Evolutionary conservation across 768 basidiomycete genomes (phyloP), one percentile per base, ranked within the genome.

Genomic region (Pleurotus cornucopiae): DNA sequence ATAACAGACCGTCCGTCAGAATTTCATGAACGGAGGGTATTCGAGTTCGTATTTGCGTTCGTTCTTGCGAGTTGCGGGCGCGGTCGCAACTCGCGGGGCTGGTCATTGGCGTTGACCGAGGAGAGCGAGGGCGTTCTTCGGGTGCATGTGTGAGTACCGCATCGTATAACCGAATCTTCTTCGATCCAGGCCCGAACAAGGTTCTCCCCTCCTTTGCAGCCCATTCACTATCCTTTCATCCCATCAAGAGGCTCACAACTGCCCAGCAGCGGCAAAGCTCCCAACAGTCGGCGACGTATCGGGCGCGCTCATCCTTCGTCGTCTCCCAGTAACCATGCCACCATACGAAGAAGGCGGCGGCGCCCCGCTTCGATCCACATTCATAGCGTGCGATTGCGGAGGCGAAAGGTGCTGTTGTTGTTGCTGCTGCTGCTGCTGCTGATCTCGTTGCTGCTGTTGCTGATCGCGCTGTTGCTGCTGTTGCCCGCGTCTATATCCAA

Each of bases 231-330:
- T 34, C 30, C 30, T 34, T 23, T 23, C 23, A 23, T 23, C 30
- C 30, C 30, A 34, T 9, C 30, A 7, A 34, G 30, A 34, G 30
- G 20, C 18, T 39, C 20, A 43, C 54, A 55, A 38, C 54, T 55
- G 54, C 43, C 43, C 46, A 45, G 58, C 47, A 59, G 55, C 20
- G 38, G 54, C 21, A 23, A 45, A 41, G 16, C 41, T 56, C 38
- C 34, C 26, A 46, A 53, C 47, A 5, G 48, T 48, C 26, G 58
- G 48, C 18, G 67, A 60, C 40, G 61, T 54, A 13, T 62, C 56
- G 23, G 69, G 67, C 6, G 63, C 66, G 60, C 71, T 73, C 71
- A 71, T 73, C 62, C 71, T 61, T 60, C 72, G 62, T 60, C 64
- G 64, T 58, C 69, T 60, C 41, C 69, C 70, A 53, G 67, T 64